Conservation (phyloP, 2,329 filamentous ascomycete species). For the Botrytis medusae region DNA sequence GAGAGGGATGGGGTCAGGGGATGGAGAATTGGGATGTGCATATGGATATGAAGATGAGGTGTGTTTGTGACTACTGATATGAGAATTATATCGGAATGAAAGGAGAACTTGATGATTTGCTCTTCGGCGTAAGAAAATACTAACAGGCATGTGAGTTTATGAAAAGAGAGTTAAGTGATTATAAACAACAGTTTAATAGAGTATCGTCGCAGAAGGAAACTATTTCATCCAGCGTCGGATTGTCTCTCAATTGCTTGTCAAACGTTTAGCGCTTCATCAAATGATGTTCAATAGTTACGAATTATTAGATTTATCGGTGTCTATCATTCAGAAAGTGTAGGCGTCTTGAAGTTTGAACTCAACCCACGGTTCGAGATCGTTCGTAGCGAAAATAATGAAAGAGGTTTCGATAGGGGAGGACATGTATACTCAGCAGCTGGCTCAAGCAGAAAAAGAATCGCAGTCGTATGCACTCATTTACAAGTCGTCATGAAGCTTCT, state of each 20-base stretch:
- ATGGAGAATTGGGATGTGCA: background rate
- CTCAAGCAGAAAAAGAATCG: background rate
- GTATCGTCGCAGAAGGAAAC: background rate
- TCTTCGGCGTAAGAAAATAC: rapidly evolving
- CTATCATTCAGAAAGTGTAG: background rate
- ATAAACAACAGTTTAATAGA: background rate
- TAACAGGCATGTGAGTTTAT: rapidly evolving
- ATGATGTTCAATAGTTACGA: rapidly evolving
- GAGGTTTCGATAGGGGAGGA: background rate
- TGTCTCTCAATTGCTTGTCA: background rate
- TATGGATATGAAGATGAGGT: background rate
- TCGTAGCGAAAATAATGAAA: background rate
- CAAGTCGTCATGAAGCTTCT: background rate
- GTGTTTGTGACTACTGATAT: rapidly evolving
- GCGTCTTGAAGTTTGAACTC: background rate
- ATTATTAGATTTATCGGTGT: background rate
- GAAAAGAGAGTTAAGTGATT: background rate
- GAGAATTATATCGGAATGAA: background rate
- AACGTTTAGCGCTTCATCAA: background rate
- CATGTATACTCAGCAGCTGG: too few species aligned
- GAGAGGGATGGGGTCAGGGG: background rate
- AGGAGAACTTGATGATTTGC: background rate
- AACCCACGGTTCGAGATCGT: background rate
- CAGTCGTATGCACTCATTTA: rapidly evolving
- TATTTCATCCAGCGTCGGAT: background rate